A percentile compares a stretch with the other conserved stretches of the same genome.
These are phyloP conservation scores for Globisporangium megalacanthum DNA, from an alignment of 352 stramenopile genomes.

Conservation along the genomic window DNA sequence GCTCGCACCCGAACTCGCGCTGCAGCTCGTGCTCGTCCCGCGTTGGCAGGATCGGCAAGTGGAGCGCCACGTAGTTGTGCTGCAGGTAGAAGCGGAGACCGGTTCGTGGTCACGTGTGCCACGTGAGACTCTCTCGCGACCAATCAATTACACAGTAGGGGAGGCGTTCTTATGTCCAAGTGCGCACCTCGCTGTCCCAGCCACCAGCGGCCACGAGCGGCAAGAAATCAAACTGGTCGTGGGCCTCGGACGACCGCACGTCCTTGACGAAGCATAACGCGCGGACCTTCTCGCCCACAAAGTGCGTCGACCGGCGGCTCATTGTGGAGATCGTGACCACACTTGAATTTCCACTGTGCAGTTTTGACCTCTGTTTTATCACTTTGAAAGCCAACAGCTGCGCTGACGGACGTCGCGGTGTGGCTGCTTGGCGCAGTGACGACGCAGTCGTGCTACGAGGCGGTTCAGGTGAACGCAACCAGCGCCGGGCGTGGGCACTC, in stretches of 20 bases:
- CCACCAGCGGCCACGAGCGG: slow-evolving; percentile 52
- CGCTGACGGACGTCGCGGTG: slow-evolving; percentile 46
- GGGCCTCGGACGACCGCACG: slow-evolving; percentile 30
- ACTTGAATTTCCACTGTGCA: not conserved
- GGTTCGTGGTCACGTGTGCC: not conserved
- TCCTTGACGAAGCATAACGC: slow-evolving; percentile 61
- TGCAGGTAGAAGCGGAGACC: slow-evolving; percentile 4
- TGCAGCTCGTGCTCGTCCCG: slow-evolving; percentile 39
- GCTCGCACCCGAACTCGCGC: slow-evolving; percentile 35
- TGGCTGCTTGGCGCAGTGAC: slow-evolving; percentile 56
- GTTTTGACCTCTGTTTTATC: not conserved
- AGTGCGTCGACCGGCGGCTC: slow-evolving; percentile 45
- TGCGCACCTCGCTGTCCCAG: slow-evolving; percentile 46
- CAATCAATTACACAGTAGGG: not conserved
- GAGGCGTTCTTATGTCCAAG: not conserved
- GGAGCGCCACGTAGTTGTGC: slow-evolving; percentile 47
- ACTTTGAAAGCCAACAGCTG: slow-evolving; percentile 42
- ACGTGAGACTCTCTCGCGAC: not conserved
- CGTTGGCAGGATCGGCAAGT: slow-evolving; percentile 39
- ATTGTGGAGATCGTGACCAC: slow-evolving; percentile 5
- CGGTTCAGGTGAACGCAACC: slow-evolving; percentile 59
- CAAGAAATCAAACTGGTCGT: slow-evolving; percentile 30
- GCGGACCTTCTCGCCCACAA: slow-evolving; percentile 55
- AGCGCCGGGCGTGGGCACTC: slow-evolving; percentile 61
- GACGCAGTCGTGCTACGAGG: slow-evolving; percentile 40